These are phyloP conservation scores for Marasmius sp. DNA, from an alignment of 1,284 basidiomycete genomes.

Conservation along the genomic window DNA sequence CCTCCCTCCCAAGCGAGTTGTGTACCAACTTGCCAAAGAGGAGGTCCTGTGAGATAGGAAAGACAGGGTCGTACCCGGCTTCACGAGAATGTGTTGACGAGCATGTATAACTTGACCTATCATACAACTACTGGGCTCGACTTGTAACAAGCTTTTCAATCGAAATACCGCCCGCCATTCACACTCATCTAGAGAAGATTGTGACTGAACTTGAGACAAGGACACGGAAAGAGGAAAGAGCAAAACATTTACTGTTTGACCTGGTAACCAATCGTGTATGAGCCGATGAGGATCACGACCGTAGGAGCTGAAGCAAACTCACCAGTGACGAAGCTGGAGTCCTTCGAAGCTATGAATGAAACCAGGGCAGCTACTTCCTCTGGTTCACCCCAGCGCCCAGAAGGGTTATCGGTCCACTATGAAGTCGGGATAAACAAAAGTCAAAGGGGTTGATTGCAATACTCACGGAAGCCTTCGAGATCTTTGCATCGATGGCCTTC, in stretches of 20 bases:
- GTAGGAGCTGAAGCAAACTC: background rate
- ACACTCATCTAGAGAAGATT: background rate
- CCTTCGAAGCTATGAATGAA: conserved; percentile 9
- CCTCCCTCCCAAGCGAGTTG: too few species aligned
- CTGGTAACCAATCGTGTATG: background rate
- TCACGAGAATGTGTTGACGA: too few species aligned
- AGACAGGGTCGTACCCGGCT: too few species aligned
- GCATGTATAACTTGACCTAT: too few species aligned
- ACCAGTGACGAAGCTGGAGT: conserved; percentile 4
- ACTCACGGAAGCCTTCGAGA: background rate
- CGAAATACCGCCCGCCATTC: conserved; percentile 4
- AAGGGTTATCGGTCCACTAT: background rate
- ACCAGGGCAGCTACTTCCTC: conserved; percentile 3
- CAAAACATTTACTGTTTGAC: background rate
- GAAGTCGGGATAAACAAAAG: background rate
- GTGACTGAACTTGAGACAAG: background rate
- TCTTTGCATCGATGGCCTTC: background rate
- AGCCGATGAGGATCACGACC: background rate
- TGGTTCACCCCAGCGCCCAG: background rate
- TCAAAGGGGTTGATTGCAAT: background rate
- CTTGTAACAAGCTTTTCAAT: background rate
- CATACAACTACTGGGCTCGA: too few species aligned
- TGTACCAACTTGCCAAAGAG: too few species aligned
- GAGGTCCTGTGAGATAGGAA: too few species aligned
- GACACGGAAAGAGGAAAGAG: background rate